phyloP scores from a whole-genome alignment of 345 rosid genomes.

The Fremontodendron californicum region DNA sequence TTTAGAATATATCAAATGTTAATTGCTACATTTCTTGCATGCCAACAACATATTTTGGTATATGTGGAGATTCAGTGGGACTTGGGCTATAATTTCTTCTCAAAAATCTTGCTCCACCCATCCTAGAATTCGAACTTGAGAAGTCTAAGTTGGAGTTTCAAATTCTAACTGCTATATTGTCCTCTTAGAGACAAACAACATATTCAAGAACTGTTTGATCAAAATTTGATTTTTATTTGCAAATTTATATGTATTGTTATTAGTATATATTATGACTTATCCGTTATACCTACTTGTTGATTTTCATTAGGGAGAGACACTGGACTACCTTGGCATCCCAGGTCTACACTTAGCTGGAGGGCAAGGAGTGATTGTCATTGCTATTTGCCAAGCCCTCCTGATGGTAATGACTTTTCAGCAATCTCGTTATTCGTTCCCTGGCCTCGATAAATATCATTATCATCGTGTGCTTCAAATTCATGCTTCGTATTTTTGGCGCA shows the following conservation, averaged over 20 bases:
- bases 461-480: neutral
- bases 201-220: neutral
- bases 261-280: neutral
- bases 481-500: neutral
- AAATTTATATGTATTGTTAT: neutral
- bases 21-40: neutral
- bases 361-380: conserved; percentile 84
- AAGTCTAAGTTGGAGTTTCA: neutral
- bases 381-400: conserved; percentile 80
- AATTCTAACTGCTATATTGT: neutral
- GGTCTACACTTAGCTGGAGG: conserved; percentile 94
- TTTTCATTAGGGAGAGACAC: conserved; percentile 70
- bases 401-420: conserved; percentile 48
- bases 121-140: neutral
- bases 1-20: neutral
- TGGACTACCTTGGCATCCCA: conserved; percentile 91
- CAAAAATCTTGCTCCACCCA: no score
- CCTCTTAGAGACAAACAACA: neutral
- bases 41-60: no score
- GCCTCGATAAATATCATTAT: neutral
- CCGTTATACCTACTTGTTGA: neutral
- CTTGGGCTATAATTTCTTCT: neutral
- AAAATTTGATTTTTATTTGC: neutral
- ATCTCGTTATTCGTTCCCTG: neutral
- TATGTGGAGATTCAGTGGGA: neutral